A percentile compares a stretch with the other conserved stretches of the same genome.
phyloP scores from a whole-genome alignment of 1,284 basidiomycete genomes.

The Cryptococcus depauperatus region DNA sequence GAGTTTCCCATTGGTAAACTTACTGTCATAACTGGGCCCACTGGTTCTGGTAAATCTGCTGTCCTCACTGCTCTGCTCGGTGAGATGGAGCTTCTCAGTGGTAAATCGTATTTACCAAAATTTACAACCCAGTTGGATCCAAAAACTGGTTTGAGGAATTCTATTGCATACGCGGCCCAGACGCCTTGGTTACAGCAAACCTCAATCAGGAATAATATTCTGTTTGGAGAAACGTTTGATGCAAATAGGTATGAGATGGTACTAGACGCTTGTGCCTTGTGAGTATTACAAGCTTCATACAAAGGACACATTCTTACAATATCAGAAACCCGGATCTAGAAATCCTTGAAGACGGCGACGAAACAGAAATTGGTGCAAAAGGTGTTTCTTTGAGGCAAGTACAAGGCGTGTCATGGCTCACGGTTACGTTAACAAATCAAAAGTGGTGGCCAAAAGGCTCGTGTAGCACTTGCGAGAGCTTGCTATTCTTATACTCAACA shows the following conservation, averaged over 20 bases:
- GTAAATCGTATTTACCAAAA: slow-evolving; percentile 59
- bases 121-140: slow-evolving; percentile 53
- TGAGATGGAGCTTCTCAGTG: slow-evolving; percentile 61
- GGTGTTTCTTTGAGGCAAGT: slow-evolving; percentile 46
- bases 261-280: slow-evolving; percentile 70
- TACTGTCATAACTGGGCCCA: slow-evolving; percentile 64
- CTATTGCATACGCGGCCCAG: slow-evolving; percentile 77
- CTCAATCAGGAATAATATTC: slow-evolving; percentile 52
- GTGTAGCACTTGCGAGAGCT: slow-evolving; percentile 52
- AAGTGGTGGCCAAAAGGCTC: slow-evolving; percentile 72
- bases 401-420: background rate
- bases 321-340: slow-evolving; percentile 54
- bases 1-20: slow-evolving; percentile 62
- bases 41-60: slow-evolving; percentile 72
- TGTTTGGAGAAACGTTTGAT: slow-evolving; percentile 64
- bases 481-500: slow-evolving; percentile 54
- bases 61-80: slow-evolving; percentile 53
- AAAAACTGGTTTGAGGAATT: slow-evolving; percentile 57
- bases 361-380: slow-evolving; percentile 63
- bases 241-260: slow-evolving; percentile 62
- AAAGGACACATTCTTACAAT: background rate
- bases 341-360: slow-evolving; percentile 70
- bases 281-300: slow-evolving; percentile 12
- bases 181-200: slow-evolving; percentile 68
- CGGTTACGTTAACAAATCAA: slow-evolving; percentile 18